Evolutionary conservation across 768 basidiomycete genomes (phyloP), one percentile per base, ranked within the genome.

Genomic region (Panellus pusillus): DNA sequence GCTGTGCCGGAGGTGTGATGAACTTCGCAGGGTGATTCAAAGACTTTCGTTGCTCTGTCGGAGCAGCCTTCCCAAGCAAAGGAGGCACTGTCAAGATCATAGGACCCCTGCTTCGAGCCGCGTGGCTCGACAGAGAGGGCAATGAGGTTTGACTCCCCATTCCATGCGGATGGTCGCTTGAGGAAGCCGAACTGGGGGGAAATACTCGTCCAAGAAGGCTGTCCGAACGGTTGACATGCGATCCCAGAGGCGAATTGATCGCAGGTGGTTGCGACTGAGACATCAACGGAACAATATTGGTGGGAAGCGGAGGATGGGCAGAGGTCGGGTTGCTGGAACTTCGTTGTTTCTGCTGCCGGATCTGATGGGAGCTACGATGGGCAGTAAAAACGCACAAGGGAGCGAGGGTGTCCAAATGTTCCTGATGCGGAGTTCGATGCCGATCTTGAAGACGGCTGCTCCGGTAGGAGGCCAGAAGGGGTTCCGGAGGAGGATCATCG

Each of bases 401-500:
- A 24, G 63, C 53, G 44, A 62, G 39, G 6, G 54, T 57, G 28
- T 63, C 65, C 1, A 57, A 17, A 18, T 57, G 55, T 18, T 61
- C 59, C 42, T 51, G 51, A 18, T 18, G 42, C 20, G 20, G 28
- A 31, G 42, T 50, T 8, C n/a, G 27, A 3, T 40, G 36, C 13
- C 49, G 41, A 38, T 41, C 48, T 17, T 44, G 20, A 18, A 50
- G 57, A 20, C 61, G 64, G 24, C 46, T 35, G 8, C 32, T 52
- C 28, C 57, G 60, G 40, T 63, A 53, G 8, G 60, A 60, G 20
- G 49, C 59, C 28, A 68, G 60, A 31, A 70, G 20, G 44, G 66
- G 65, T 18, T 61, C 64, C 27, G 71, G 79, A 12, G 79, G 77
- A 2, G 70, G 74, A 57, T 79, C 77, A 44, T 73, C 67, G 18